Evolutionary conservation across 1,139 yeast species (phyloP).

Genomic region (Yamadazyma songkhlaensis): DNA sequence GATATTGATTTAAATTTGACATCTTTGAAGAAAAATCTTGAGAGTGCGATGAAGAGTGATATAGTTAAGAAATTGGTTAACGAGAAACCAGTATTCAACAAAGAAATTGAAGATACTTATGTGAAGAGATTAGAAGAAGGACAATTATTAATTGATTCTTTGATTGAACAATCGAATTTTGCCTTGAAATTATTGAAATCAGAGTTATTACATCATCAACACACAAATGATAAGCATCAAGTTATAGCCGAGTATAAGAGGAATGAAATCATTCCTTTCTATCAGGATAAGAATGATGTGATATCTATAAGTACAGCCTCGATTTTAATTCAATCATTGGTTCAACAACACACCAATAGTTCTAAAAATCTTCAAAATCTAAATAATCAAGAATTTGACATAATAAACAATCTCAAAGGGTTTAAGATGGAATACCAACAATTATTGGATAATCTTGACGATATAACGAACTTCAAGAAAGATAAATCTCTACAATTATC

Average conservation of each 20-base stretch:
- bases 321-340: slow-evolving; percentile 15
- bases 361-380: slow-evolving; percentile 9
- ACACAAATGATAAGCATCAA: slow-evolving; percentile 15
- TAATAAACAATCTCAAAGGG: slow-evolving; percentile 1
- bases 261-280: slow-evolving; percentile 28
- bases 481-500: background rate
- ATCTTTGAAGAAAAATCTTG: slow-evolving; percentile 22
- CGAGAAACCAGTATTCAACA: slow-evolving; percentile 3
- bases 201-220: slow-evolving; percentile 3
- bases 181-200: slow-evolving; percentile 19
- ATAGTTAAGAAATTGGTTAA: slow-evolving; percentile 6
- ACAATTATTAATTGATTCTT: slow-evolving; percentile 23
- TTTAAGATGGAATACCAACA: slow-evolving; percentile 5
- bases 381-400: slow-evolving; percentile 6
- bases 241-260: slow-evolving; percentile 29
- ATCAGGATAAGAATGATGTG: slow-evolving; percentile 35
- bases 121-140: slow-evolving; percentile 26
- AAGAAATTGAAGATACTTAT: slow-evolving; percentile 20
- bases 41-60: background rate
- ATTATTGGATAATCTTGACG: slow-evolving; percentile 5
- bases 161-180: slow-evolving; percentile 28
- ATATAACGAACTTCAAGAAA: slow-evolving; percentile 1
- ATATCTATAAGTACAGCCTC: slow-evolving; percentile 37
- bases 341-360: slow-evolving; percentile 17
- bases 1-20: slow-evolving; percentile 60